Percentiles rank a stretch among this genome's conserved stretches.
Conservation (phyloP, 805 yeast species). For the Metschnikowia shivogae region DNA sequence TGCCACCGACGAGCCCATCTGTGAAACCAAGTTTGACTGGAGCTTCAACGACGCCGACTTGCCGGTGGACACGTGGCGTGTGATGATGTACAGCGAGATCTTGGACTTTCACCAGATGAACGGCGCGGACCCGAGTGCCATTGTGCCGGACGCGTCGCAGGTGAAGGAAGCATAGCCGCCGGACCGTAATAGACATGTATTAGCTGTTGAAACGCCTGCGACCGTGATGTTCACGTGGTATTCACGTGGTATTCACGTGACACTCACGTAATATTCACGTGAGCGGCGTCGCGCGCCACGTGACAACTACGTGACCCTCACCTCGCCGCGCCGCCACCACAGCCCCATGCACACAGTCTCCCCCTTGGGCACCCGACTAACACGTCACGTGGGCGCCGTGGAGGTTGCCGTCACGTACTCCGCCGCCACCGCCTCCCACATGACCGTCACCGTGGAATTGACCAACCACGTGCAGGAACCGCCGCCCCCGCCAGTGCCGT, state of each 20-base stretch:
- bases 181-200: no score
- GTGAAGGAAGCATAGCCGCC: neutral
- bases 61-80: conserved; percentile 98
- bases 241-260: no score
- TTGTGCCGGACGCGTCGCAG: conserved; percentile 2
- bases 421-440: neutral
- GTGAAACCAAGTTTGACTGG: conserved; percentile 94
- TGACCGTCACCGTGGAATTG: neutral
- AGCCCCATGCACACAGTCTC: neutral
- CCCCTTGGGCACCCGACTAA: conserved; percentile 2
- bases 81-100: conserved; percentile 97
- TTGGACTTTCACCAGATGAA: conserved; percentile 92
- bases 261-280: no score
- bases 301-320: neutral
- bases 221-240: no score
- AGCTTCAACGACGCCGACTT: conserved; percentile 95
- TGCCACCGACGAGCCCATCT: conserved; percentile 94
- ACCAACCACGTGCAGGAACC: neutral
- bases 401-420: neutral
- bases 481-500: neutral
- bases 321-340: neutral
- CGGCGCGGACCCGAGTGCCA: conserved; percentile 27
- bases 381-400: conserved; percentile 1
- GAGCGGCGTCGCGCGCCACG: neutral
- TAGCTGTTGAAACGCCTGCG: no score